Base-by-base conservation (phyloP, 257 asterid species). In the Voacanga thouarsii region DNA sequence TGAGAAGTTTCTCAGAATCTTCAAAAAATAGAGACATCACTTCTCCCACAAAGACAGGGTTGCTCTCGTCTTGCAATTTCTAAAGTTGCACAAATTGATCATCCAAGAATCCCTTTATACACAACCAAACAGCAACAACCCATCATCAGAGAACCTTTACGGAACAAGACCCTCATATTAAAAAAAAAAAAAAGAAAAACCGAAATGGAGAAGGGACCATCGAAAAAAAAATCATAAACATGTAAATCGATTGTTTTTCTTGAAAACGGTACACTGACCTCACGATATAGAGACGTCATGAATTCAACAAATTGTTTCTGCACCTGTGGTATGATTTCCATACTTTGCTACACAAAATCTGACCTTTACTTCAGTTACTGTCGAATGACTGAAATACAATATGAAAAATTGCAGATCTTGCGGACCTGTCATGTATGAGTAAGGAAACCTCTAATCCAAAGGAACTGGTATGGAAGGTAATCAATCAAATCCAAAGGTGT, bases 21-120 rank as follows among this genome's bases (percentile, higher is more conserved):
- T 81, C 75, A 81, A 84, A 81, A 80, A 78, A 84, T 18, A 65
- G 83, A 11, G 83, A 78, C 9, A 72, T 85, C 71, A 84, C 81
- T 66, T 84, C 83, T 45, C 68, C 57, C 67, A 83, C 87, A 61
- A 83, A 83, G 28, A 76, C 81, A 21, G 87, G 87, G 76, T 68
- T 81, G 56, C 72, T 78, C 57, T 84, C 73, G 72, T 84, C 81
- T 50, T 73, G 66, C 74, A 84, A 72, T 50, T 81, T 78, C 71
- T 76, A 80, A 72, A 81, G 85, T 72, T 84, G 75, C 45, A 73
- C 49, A 79, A 81, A 76, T 44, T 76, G 82, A 39, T 21, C 75
- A 75, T 81, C 76, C 82, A 84, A 79, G 49, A 81, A 64, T 51
- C 77, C 80, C 76, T 78, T 69, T 49, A 70, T 65, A 28, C 28